Conservation (phyloP, 306 rosid genomes). For the Abrus precatorius region DNA sequence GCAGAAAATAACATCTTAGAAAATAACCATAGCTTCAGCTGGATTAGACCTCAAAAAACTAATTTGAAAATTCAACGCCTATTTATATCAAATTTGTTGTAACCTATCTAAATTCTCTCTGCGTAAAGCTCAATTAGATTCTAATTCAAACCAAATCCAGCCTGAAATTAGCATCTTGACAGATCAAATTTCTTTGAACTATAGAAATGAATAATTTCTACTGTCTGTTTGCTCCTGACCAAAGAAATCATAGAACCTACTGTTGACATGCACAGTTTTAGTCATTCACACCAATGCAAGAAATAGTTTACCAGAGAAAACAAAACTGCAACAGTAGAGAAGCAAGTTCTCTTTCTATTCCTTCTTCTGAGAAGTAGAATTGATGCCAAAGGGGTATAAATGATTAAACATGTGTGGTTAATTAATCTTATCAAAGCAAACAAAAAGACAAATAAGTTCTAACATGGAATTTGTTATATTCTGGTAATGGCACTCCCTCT, state of each 20-base stretch:
- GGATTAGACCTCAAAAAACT: neutral
- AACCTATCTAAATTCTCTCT: constrained; percentile 7
- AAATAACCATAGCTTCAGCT: neutral
- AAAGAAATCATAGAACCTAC: neutral
- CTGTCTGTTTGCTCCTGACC: constrained; percentile 1
- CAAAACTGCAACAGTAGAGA: neutral
- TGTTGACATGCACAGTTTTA: neutral
- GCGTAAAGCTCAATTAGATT: neutral
- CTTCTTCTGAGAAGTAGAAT: neutral
- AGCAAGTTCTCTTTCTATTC: neutral
- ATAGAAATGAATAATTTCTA: neutral
- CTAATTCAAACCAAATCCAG: constrained; percentile 12
- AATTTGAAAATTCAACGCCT: neutral
- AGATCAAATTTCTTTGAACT: constrained; percentile 19
- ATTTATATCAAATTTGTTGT: neutral
- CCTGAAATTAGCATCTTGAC: neutral
- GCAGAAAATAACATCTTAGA: neutral
- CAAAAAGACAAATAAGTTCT: neutral
- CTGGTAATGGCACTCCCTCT: neutral
- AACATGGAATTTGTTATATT: neutral
- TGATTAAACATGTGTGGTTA: constrained; percentile 2
- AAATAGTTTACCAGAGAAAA: constrained; percentile 25
- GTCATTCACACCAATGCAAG: constrained; percentile 18
- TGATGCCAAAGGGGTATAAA: neutral
- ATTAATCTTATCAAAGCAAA: neutral